Base-by-base conservation (phyloP, 495 filamentous ascomycete genomes). In the Hyaloscypha variabilis region DNA sequence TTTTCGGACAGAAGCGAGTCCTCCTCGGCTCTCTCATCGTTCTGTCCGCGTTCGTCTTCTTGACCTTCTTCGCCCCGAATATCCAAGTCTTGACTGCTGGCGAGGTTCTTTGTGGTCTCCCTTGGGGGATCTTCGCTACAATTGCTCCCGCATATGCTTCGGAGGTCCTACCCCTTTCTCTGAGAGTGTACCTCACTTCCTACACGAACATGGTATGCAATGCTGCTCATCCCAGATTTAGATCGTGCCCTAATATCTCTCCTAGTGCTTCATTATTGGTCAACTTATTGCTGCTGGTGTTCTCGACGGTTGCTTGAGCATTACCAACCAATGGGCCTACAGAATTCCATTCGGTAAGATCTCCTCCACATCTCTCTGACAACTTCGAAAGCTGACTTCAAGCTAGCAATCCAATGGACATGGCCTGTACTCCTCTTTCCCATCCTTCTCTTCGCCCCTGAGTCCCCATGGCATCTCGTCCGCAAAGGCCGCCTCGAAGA, bases 81-180 rank as follows among this genome's bases (percentile, higher is more conserved):
- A 81, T 91, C 52, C 71, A 84, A 30, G 72, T 86, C 6, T 80
- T 92, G 51, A 76, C 88, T 10, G 84, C 82, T 3, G 89, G 84
- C 30, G 88, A 89, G 71, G 81, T 92, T 36, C 79, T 93, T 56
- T 85, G 86, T 61, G 90, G 90, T 63, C 83, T 93, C 60, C 88
- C 89, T 1, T 92, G 89, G 89, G 90, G 90, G 62, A 74, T 84
- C 54, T 86, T 83, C 72, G 78, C 81, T 57, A 82, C 82, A 17
- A 75, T 83, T 63, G 78, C 80, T 0, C 77, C 80, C 0, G 75
- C 83, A 0, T 87, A 87, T 64, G 78, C 77, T 25, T 65, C 67
- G 17, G 67, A 69, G 39, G 46, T 69, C 24, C 21, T 58, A 10
- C 67, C 67, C n/a, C 26, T 59, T 13, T n/a, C 53, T 25, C 63